Evolutionary conservation across 2,329 filamentous ascomycete species (phyloP).

Genomic region (Aspergillus fischeri): DNA sequence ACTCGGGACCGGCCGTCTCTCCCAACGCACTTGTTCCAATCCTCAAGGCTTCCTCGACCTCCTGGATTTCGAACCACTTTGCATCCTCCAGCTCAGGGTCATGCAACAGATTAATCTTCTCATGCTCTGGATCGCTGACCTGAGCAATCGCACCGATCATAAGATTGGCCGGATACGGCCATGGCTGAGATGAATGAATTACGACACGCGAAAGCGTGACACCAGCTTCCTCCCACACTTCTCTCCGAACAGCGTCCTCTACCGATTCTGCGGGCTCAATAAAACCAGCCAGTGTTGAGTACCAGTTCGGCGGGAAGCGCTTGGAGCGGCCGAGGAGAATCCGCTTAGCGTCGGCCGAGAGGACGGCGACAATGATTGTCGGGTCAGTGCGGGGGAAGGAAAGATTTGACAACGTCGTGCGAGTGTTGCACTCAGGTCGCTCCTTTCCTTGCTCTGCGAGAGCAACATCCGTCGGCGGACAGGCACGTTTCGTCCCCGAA

Average conservation of each 20-base stretch:
- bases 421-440: slow-evolving; percentile 71
- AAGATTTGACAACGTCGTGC: slow-evolving; percentile 83
- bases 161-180: slow-evolving; percentile 79
- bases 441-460: slow-evolving; percentile 27
- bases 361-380: slow-evolving; percentile 90
- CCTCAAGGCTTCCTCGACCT: slow-evolving; percentile 70
- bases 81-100: slow-evolving; percentile 90
- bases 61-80: slow-evolving; percentile 79
- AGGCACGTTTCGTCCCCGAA: slow-evolving; percentile 43
- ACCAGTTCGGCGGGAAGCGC: slow-evolving; percentile 80
- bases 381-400: slow-evolving; percentile 90
- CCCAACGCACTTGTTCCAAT: slow-evolving; percentile 65
- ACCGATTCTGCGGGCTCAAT: slow-evolving; percentile 81
- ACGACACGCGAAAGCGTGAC: slow-evolving; percentile 72
- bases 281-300: slow-evolving; percentile 83
- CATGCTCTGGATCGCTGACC: slow-evolving; percentile 68
- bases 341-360: slow-evolving; percentile 72
- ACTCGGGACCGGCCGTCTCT: slow-evolving; percentile 59
- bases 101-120: slow-evolving; percentile 76
- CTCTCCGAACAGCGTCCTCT: slow-evolving; percentile 76
- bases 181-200: slow-evolving; percentile 79
- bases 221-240: slow-evolving; percentile 83
- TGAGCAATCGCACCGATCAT: slow-evolving; percentile 90
- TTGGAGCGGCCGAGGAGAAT: slow-evolving; percentile 81
- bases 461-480: slow-evolving; percentile 42